Evolutionary conservation across 768 basidiomycete species (phyloP).

Genomic region (Myochromella boudieri): DNA sequence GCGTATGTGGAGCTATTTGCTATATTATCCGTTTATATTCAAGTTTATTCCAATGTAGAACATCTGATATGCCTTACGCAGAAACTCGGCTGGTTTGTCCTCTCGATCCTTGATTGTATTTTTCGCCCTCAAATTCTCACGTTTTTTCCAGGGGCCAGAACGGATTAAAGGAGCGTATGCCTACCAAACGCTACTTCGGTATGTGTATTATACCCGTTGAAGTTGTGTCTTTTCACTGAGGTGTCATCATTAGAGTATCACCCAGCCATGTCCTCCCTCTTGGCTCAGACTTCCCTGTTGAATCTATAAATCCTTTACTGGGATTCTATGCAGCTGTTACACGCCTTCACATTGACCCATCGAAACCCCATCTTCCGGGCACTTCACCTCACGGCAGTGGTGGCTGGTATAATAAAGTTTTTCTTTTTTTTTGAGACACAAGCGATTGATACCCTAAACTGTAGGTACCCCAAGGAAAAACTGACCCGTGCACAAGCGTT

Average conservation of each 20-base stretch:
- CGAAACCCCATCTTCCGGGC: no score
- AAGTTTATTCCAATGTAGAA: slow-evolving; percentile 39
- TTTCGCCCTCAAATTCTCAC: neutral
- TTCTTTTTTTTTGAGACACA: neutral
- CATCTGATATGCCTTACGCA: slow-evolving; percentile 92
- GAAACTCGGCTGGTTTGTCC: slow-evolving; percentile 67
- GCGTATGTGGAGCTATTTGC: slow-evolving; percentile 48
- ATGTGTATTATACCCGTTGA: neutral
- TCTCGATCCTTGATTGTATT: neutral
- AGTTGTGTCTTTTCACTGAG: neutral
- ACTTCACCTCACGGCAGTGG: slow-evolving; percentile 75
- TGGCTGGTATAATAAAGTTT: slow-evolving; percentile 65
- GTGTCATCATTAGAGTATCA: slow-evolving; percentile 40
- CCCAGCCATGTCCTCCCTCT: slow-evolving; percentile 63
- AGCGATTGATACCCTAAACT: neutral
- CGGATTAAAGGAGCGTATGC: slow-evolving; percentile 90
- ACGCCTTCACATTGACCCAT: slow-evolving; percentile 52
- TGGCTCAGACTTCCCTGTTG: slow-evolving; percentile 94
- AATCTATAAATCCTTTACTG: slow-evolving; percentile 83
- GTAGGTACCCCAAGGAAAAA: slow-evolving; percentile 77
- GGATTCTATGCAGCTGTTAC: slow-evolving; percentile 91
- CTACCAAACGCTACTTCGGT: slow-evolving; percentile 78
- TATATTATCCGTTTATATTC: neutral
- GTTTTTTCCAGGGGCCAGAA: slow-evolving; percentile 43
- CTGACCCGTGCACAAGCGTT: slow-evolving; percentile 81